Evolutionary conservation across 2,329 filamentous ascomycete genomes (phyloP).

Genomic region (Emericellopsis atlantica): DNA sequence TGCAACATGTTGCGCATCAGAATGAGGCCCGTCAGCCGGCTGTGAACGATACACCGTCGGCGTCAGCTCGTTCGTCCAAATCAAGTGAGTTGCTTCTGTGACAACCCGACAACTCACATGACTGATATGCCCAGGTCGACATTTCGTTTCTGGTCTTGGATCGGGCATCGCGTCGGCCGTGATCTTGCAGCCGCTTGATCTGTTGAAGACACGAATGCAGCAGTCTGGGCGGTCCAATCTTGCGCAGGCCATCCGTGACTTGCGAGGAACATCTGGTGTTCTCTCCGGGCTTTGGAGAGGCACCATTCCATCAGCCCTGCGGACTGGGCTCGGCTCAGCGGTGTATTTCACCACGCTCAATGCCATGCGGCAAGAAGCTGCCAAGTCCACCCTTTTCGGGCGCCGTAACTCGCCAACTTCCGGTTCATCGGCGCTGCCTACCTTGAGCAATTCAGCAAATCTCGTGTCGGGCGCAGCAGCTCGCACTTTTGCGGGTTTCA

Average conservation of each 20-base stretch:
- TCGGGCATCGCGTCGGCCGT: constrained; percentile 83
- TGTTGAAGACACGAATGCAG: constrained; percentile 92
- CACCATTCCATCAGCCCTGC: constrained; percentile 80
- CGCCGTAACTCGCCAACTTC: constrained; percentile 9
- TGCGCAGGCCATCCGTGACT: constrained; percentile 12
- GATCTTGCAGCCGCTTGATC: constrained; percentile 85
- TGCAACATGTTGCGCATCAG: too few relatives aligned
- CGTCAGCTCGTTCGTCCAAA: too few relatives aligned
- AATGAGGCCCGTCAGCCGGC: too few relatives aligned
- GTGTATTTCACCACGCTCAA: constrained; percentile 91
- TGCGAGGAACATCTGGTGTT: constrained; percentile 44
- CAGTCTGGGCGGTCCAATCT: constrained; percentile 67
- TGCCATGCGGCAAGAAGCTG: constrained; percentile 51
- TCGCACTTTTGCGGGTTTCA: constrained; percentile 73
- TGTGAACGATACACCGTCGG: too few relatives aligned
- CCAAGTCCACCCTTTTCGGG: constrained; percentile 22
- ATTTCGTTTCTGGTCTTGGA: constrained; percentile 78
- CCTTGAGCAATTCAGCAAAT: constrained; percentile 74
- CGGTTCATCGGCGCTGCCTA: constrained; percentile 62
- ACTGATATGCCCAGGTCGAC: constrained; percentile 44
- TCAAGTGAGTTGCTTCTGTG: too few relatives aligned
- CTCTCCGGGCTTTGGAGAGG: constrained; percentile 80
- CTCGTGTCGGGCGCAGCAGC: constrained; percentile 74
- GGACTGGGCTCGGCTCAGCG: constrained; percentile 84
- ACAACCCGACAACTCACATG: too few relatives aligned